Evolutionary conservation across 192 early-diverging fungal species (phyloP).

Genomic region (Piromyces finnis): DNA sequence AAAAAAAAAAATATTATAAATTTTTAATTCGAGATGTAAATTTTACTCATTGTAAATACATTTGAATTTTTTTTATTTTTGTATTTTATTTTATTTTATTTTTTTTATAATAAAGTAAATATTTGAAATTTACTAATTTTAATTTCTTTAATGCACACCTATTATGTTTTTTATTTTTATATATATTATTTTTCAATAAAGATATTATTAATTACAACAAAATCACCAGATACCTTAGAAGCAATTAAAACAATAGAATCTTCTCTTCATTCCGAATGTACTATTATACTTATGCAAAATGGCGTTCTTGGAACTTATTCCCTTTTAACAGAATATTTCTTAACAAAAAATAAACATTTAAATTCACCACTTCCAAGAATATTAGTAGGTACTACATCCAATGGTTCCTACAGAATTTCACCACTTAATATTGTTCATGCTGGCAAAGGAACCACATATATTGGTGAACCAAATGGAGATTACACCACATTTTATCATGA

Average conservation of each 20-base stretch:
- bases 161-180: too few species aligned
- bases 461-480: background rate
- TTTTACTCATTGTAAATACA: too few species aligned
- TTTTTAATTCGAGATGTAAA: too few species aligned
- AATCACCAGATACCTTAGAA: background rate
- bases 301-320: background rate
- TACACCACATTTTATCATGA: background rate
- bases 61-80: too few species aligned
- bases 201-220: background rate
- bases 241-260: background rate
- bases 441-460: background rate
- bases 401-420: background rate
- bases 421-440: background rate
- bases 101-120: too few species aligned
- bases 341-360: background rate
- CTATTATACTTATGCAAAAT: background rate
- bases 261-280: background rate
- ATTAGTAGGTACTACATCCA: background rate
- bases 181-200: background rate
- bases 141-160: too few species aligned
- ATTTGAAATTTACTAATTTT: too few species aligned
- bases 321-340: background rate
- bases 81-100: too few species aligned
- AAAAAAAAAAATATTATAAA: too few species aligned
- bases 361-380: background rate